phyloP scores from a whole-genome alignment of 345 rosid genomes.

The Boechera stricta region DNA sequence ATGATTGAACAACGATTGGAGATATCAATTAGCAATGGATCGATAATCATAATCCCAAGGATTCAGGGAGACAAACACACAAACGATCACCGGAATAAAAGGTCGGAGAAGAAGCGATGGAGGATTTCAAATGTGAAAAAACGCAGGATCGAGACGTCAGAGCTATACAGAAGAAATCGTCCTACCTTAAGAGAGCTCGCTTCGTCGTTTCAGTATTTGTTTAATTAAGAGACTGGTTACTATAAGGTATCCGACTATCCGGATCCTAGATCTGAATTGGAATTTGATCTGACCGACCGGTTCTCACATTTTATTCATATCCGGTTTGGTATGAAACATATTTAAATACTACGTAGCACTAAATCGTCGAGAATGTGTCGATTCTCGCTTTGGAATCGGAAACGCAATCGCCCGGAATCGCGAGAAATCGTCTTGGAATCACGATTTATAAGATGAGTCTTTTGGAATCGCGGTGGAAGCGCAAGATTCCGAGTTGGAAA shows the following conservation, averaged over 20 bases:
- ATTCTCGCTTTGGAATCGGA: too few relatives aligned
- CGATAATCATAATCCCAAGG: conserved; percentile 8
- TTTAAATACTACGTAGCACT: too few relatives aligned
- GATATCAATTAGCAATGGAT: conserved; percentile 2
- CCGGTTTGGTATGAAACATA: conserved; percentile 12
- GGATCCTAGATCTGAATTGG: conserved; percentile 26
- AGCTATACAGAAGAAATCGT: conserved; percentile 14
- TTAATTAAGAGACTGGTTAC: not conserved
- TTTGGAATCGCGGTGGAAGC: too few relatives aligned
- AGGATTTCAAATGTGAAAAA: not conserved
- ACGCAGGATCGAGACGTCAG: conserved; percentile 7
- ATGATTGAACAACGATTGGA: conserved; percentile 4
- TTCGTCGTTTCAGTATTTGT: not conserved
- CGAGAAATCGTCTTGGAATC: too few relatives aligned
- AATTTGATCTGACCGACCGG: conserved; percentile 28
- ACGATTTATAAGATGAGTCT: too few relatives aligned
- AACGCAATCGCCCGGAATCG: too few relatives aligned
- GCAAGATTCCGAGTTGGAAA: too few relatives aligned
- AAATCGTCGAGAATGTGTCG: too few relatives aligned
- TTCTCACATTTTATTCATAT: not conserved
- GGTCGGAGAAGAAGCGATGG: conserved; percentile 34
- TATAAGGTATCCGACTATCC: not conserved
- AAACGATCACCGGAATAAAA: conserved; percentile 14
- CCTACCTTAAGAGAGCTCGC: not conserved
- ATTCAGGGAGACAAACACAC: conserved; percentile 10